Evolutionary conservation across 2,329 filamentous ascomycete species (phyloP).

Genomic region (Sordariomycetes sp.): DNA sequence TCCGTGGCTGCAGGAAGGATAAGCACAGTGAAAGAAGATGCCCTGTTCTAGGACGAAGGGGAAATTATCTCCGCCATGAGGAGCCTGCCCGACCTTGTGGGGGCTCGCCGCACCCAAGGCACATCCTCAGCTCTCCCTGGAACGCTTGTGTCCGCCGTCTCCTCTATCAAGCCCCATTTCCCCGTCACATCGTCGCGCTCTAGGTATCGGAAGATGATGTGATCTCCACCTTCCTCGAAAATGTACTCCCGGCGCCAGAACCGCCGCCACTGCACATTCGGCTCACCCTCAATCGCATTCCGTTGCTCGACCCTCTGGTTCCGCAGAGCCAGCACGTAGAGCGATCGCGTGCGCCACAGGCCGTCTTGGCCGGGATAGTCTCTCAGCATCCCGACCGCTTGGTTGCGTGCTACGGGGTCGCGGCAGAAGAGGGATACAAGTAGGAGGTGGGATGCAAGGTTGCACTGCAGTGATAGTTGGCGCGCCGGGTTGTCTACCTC

Average conservation of each 20-base stretch:
- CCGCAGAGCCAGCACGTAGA: constrained; percentile 14
- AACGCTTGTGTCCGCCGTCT: constrained; percentile 19
- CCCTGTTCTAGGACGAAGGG: neutral
- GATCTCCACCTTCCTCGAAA: constrained; percentile 19
- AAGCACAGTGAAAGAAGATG: neutral
- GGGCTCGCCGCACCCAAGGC: constrained; percentile 19
- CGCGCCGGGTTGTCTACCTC: constrained; percentile 10
- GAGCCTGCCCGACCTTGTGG: constrained; percentile 16
- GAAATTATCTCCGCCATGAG: constrained; percentile 8
- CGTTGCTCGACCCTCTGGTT: constrained; percentile 14
- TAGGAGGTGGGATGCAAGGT: constrained; percentile 12
- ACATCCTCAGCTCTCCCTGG: constrained; percentile 14
- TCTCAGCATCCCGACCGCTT: constrained; percentile 16
- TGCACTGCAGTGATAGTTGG: constrained; percentile 16
- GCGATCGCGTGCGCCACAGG: constrained; percentile 14
- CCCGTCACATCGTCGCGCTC: constrained; percentile 14
- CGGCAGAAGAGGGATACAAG: constrained; percentile 15
- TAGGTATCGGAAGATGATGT: constrained; percentile 16
- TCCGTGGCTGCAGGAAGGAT: no score
- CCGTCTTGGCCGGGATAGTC: constrained; percentile 20
- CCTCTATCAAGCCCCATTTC: constrained; percentile 23
- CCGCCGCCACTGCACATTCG: constrained; percentile 16
- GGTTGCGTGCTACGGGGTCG: constrained; percentile 16
- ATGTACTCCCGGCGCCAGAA: constrained; percentile 18
- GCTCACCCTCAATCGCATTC: constrained; percentile 15